phyloP scores from a whole-genome alignment of 768 basidiomycete genomes.

The Rhodosporidiobolus odoratus region DNA sequence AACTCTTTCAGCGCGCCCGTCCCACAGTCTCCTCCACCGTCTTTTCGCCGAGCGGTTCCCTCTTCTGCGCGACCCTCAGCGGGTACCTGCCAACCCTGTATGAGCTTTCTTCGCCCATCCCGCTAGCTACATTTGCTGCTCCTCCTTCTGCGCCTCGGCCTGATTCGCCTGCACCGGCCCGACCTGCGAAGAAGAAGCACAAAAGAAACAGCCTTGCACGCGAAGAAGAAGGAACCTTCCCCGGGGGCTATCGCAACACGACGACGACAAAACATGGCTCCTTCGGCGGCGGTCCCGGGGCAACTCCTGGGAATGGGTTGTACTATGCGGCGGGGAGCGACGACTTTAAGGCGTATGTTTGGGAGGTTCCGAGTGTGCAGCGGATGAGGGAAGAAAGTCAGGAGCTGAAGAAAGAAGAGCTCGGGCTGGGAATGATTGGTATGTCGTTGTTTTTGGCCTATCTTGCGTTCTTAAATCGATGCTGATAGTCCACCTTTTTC shows the following conservation, averaged over 20 bases:
- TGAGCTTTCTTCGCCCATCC: constrained; percentile 55
- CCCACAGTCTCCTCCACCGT: constrained; percentile 44
- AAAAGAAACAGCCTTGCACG: background rate
- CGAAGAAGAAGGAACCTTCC: background rate
- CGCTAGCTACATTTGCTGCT: constrained; percentile 53
- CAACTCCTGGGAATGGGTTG: constrained; percentile 49
- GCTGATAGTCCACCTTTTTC: no score
- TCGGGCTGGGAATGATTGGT: constrained; percentile 4
- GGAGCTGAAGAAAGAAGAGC: no score
- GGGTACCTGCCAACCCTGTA: constrained; percentile 60
- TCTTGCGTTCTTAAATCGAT: background rate
- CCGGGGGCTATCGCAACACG: constrained; percentile 20
- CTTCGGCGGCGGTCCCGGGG: constrained; percentile 55
- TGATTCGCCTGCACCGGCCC: no score
- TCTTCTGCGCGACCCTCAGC: constrained; percentile 51
- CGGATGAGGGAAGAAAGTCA: constrained; percentile 44
- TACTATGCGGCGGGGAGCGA: constrained; percentile 75
- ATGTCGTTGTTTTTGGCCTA: background rate
- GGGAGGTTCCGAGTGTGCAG: constrained; percentile 65
- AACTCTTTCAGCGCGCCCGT: background rate
- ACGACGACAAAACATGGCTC: constrained; percentile 60
- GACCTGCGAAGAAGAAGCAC: no score
- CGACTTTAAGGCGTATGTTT: constrained; percentile 72
- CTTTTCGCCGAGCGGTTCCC: constrained; percentile 48
- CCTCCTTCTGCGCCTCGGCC: constrained; percentile 48